Conservation (phyloP, 140 eudicot species). For the Erigeron philadelphicus region DNA sequence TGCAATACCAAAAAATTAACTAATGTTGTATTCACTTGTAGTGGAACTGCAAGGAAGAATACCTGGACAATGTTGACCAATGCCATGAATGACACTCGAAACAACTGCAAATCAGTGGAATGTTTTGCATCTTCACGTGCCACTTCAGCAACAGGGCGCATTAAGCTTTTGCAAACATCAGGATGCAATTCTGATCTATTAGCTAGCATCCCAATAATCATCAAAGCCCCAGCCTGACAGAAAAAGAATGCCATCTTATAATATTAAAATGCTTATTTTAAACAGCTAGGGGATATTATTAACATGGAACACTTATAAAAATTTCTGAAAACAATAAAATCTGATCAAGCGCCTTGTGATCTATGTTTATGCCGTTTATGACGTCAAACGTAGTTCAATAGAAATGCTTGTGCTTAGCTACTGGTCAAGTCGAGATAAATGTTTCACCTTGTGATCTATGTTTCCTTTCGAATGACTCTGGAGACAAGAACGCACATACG, state of each 20-base stretch:
- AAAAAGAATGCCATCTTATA: background rate
- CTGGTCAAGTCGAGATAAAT: constrained; percentile 14
- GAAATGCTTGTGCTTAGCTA: background rate
- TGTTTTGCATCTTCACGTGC: constrained; percentile 60
- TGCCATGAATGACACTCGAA: constrained; percentile 66
- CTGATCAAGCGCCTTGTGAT: background rate
- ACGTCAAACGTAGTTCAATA: background rate
- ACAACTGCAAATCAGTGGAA: constrained; percentile 57
- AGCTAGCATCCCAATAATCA: constrained; percentile 72
- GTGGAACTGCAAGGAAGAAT: constrained; percentile 12
- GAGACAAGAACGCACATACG: constrained; percentile 61
- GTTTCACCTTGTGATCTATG: constrained; percentile 66
- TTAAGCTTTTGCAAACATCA: constrained; percentile 58
- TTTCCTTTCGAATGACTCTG: constrained; percentile 46
- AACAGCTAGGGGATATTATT: background rate
- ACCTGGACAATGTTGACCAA: constrained; percentile 79
- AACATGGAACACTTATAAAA: background rate
- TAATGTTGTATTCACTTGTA: constrained; percentile 1
- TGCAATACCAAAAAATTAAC: background rate
- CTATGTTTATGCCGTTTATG: background rate
- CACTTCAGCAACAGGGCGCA: constrained; percentile 57
- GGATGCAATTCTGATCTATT: constrained; percentile 58
- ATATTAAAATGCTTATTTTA: background rate
- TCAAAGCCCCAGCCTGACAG: constrained; percentile 74
- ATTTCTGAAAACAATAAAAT: background rate